Percentiles rank a stretch among this genome's conserved stretches.
phyloP scores from a whole-genome alignment of 306 rosid species.

The Elaeagnus macrophylla region DNA sequence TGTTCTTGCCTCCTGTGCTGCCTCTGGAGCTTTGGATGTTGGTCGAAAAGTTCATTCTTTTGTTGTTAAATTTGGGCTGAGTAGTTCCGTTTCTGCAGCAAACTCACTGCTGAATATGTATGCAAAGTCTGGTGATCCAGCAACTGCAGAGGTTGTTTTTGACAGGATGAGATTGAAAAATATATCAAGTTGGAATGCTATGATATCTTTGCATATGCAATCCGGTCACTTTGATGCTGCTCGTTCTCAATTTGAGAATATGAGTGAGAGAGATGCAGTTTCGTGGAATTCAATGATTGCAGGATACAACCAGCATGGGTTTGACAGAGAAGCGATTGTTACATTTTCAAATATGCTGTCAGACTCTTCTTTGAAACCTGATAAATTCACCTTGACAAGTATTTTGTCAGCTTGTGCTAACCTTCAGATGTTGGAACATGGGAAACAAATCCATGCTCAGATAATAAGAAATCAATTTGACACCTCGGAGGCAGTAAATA shows the following conservation, averaged over 20 bases:
- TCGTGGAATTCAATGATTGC: constrained; percentile 76
- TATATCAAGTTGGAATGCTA: constrained; percentile 53
- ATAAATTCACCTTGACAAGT: constrained; percentile 69
- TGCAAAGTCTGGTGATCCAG: constrained; percentile 58
- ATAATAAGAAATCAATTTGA: constrained; percentile 40
- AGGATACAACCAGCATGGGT: constrained; percentile 51
- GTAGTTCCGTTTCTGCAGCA: constrained; percentile 45
- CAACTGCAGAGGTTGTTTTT: constrained; percentile 49
- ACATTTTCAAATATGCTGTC: constrained; percentile 49
- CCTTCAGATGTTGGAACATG: constrained; percentile 54
- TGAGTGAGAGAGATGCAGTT: constrained; percentile 49
- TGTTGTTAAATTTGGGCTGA: constrained; percentile 48
- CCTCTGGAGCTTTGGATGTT: constrained; percentile 37
- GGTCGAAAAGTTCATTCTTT: constrained; percentile 69
- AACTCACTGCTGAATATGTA: constrained; percentile 88
- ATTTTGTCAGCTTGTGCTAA: constrained; percentile 71
- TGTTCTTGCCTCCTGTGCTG: constrained; percentile 66
- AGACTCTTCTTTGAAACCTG: constrained; percentile 46
- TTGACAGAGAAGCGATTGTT: constrained; percentile 48
- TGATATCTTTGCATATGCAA: constrained; percentile 65
- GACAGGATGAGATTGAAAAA: constrained; percentile 54
- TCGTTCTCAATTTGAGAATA: constrained; percentile 45
- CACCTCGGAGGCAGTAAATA: constrained; percentile 36
- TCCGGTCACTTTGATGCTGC: constrained; percentile 56
- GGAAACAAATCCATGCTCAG: constrained; percentile 65